A percentile compares a stretch with the other conserved stretches of the same genome.
These are phyloP conservation scores for Emmonsiellopsis sp. DNA, from an alignment of 2,329 filamentous ascomycete species.

Conservation along the genomic window DNA sequence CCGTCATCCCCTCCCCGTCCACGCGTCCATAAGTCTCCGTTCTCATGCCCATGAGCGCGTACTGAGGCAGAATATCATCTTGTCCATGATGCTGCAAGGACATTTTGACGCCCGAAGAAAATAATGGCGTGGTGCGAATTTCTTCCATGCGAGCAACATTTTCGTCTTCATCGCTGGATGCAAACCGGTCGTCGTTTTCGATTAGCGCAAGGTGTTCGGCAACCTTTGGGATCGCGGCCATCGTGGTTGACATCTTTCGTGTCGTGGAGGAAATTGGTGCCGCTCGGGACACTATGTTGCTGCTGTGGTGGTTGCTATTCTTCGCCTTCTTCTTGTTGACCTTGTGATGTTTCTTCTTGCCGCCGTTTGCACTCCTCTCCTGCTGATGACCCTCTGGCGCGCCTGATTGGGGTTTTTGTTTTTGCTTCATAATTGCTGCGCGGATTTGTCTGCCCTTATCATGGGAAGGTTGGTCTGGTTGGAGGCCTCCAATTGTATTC, in stretches of 20 bases:
- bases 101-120: conserved; percentile 8
- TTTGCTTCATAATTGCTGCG: too few species aligned
- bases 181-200: conserved; percentile 4
- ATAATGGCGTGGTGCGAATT: conserved; percentile 10
- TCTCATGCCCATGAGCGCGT: conserved; percentile 16
- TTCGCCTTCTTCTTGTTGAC: too few species aligned
- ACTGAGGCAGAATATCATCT: conserved; percentile 12
- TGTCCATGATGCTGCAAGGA: neutral
- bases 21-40: conserved; percentile 11
- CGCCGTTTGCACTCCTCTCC: too few species aligned
- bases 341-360: too few species aligned
- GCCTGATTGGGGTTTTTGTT: too few species aligned
- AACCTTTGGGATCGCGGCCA: neutral
- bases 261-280: neutral
- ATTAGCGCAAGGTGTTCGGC: conserved; percentile 6
- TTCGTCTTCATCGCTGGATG: neutral
- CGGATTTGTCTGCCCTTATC: too few species aligned
- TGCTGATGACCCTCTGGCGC: too few species aligned
- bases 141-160: conserved; percentile 8
- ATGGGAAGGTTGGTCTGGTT: too few species aligned
- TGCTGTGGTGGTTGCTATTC: too few species aligned
- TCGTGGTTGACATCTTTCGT: neutral
- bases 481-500: too few species aligned
- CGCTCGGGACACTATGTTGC: too few species aligned
- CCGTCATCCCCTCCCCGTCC: conserved; percentile 3